Evolutionary conservation across 257 asterid genomes (phyloP).

Genomic region (Oldenlandia corymbosa): DNA sequence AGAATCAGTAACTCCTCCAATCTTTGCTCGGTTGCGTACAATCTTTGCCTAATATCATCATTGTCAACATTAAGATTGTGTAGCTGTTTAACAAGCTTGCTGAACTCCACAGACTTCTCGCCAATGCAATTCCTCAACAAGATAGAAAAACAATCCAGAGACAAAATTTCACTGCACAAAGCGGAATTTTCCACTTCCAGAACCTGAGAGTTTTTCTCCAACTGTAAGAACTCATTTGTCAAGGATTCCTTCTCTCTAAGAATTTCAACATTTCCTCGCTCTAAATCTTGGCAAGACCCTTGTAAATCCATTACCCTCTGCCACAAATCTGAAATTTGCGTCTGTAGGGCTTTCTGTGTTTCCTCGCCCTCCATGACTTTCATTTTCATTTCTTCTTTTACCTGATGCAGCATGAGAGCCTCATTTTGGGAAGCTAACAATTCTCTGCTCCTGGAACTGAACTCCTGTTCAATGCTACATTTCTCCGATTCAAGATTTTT

Average conservation of each 20-base stretch:
- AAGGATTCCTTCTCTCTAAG: slow-evolving; percentile 44
- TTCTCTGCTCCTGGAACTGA: slow-evolving; percentile 34
- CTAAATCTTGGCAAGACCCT: slow-evolving; percentile 35
- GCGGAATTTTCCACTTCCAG: slow-evolving; percentile 59
- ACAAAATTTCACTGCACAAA: slow-evolving; percentile 39
- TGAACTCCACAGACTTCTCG: slow-evolving; percentile 44
- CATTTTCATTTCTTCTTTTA: slow-evolving; percentile 41
- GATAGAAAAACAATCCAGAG: slow-evolving; percentile 43
- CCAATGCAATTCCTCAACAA: slow-evolving; percentile 45
- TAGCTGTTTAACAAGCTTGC: slow-evolving; percentile 40
- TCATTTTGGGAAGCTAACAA: slow-evolving; percentile 39
- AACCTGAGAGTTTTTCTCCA: slow-evolving; percentile 39
- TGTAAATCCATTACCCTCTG: slow-evolving; percentile 34
- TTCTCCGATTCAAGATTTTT: slow-evolving; percentile 46
- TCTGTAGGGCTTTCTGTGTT: slow-evolving; percentile 37
- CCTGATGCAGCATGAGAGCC: slow-evolving; percentile 36
- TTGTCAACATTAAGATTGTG: slow-evolving; percentile 33
- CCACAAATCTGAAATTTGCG: slow-evolving; percentile 39
- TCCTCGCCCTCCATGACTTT: slow-evolving; percentile 45
- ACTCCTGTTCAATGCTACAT: slow-evolving; percentile 35
- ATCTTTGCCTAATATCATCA: slow-evolving; percentile 36
- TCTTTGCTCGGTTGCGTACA: slow-evolving; percentile 44
- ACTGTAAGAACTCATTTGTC: slow-evolving; percentile 27
- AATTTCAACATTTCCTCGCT: slow-evolving; percentile 36
- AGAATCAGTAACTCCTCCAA: slow-evolving; percentile 39